Evolutionary conservation across 2,329 filamentous ascomycete genomes (phyloP).

Genomic region (Botryotinia narcissicola): DNA sequence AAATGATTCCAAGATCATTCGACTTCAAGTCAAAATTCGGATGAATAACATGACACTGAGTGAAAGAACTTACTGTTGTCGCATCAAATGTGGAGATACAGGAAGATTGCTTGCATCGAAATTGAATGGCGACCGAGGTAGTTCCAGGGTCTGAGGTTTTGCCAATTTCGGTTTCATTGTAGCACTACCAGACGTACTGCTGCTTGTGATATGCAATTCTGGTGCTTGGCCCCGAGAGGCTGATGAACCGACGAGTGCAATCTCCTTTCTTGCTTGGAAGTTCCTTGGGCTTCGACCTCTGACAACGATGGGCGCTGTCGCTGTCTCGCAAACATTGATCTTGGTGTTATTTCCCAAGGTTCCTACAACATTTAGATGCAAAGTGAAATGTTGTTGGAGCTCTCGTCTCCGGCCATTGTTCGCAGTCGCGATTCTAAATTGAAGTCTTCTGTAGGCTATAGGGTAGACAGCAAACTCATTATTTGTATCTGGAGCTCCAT

Average conservation of each 20-base stretch:
- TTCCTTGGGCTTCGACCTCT: constrained; percentile 90
- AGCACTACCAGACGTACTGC: constrained; percentile 27
- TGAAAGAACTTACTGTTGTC: constrained; percentile 34
- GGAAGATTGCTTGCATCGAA: constrained; percentile 37
- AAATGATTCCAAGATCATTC: constrained; percentile 4
- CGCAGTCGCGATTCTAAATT: constrained; percentile 91
- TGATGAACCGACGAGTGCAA: constrained; percentile 59
- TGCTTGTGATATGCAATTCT: constrained; percentile 35
- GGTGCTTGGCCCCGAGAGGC: constrained; percentile 38
- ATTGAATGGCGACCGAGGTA: constrained; percentile 37
- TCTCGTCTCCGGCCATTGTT: constrained; percentile 95
- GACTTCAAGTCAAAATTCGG: background rate
- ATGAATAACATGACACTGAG: background rate
- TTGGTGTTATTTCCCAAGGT: constrained; percentile 82
- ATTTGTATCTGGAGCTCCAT: constrained; percentile 38
- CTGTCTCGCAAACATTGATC: constrained; percentile 76
- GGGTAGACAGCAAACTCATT: constrained; percentile 84
- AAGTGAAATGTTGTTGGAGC: constrained; percentile 91
- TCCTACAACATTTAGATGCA: constrained; percentile 81
- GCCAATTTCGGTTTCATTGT: constrained; percentile 28
- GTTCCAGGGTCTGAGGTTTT: constrained; percentile 33
- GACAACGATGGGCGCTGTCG: constrained; percentile 89
- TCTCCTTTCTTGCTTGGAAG: constrained; percentile 91
- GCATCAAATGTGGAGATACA: constrained; percentile 34
- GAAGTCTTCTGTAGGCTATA: constrained; percentile 88